Base-by-base conservation (phyloP, 2,329 filamentous ascomycete genomes). In the Ambrosiella xylebori region DNA sequence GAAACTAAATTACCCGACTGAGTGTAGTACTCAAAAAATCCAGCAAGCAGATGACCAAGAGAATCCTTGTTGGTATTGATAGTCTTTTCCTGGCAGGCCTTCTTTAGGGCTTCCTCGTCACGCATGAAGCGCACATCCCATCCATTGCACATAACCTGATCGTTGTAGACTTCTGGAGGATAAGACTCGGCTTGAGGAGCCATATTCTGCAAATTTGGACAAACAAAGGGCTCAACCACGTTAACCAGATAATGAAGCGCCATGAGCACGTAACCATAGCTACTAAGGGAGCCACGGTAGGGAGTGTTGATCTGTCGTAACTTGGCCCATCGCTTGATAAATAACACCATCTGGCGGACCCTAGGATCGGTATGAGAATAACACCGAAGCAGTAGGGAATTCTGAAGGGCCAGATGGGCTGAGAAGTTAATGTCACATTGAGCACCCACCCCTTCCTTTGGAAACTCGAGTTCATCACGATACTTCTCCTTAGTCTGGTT, bases 371-470 rank as follows among this genome's bases (percentile, higher is more conserved):
- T 86, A 58, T 80, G 78, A 1, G 85, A 84, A 70, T 96, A 96
- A 68, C 87, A 91, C 44, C 86, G 81, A 37, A 96, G 77, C 44
- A 96, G 79, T 39, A 80, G 72, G 0, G 89, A 94, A 68, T 95
- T 95, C 63, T 93, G 85, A 2, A 95, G 74, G 1, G 84, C 88
- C 2, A 95, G 78, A 50, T 86, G 81, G 15, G 89, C 89, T 1
- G 85, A 85, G 67, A 95, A 95, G 68, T 95, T 95, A 74, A 96
- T 88, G 66, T 95, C 88, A 67, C 87, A 93, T 66, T 90, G 86
- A 12, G 91, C 86, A n/a, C 88, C 88, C 36, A 85, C 79, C 3
- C 83, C 84, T 7, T 74, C 73, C 65, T 87, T 87, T 5, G 86
- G 86, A 59, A 91, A 91, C 67, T 93, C 88, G 1, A 94, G 77